Conservation (phyloP, 768 basidiomycete species). For the Suillus plorans region DNA sequence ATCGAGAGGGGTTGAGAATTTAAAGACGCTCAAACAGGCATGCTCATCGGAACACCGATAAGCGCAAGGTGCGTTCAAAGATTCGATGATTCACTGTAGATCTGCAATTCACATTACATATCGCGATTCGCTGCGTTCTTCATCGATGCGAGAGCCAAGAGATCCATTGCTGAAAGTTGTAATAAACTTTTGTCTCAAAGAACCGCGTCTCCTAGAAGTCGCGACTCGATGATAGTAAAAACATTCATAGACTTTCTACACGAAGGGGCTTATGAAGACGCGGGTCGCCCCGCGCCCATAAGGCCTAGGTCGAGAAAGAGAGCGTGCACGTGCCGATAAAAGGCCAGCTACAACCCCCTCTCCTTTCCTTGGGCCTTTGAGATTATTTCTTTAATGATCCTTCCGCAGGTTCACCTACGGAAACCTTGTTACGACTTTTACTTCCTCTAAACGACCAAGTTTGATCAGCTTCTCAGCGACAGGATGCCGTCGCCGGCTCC, state of each 20-base stretch:
- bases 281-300: not conserved
- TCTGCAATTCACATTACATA: conserved; percentile 84
- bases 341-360: no score
- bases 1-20: no score
- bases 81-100: conserved; percentile 80
- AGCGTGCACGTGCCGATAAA: conserved; percentile 1
- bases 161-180: conserved; percentile 64
- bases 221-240: not conserved
- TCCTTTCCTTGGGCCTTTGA: no score
- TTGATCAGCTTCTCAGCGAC: conserved; percentile 62
- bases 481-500: conserved; percentile 51
- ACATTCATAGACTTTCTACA: conserved; percentile 1
- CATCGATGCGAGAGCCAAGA: conserved; percentile 80
- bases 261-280: not conserved
- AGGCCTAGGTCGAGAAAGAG: not conserved
- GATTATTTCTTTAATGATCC: no score
- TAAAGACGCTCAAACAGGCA: conserved; percentile 22
- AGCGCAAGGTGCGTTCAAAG: conserved; percentile 82
- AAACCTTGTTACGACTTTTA: conserved; percentile 83
- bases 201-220: conserved; percentile 21
- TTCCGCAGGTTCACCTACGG: conserved; percentile 33
- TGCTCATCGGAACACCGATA: conserved; percentile 73
- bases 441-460: conserved; percentile 85
- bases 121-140: conserved; percentile 80
- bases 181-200: conserved; percentile 13